Conservation (phyloP, 371 early-diverging fungal species). For the Apophysomyces elegans region DNA sequence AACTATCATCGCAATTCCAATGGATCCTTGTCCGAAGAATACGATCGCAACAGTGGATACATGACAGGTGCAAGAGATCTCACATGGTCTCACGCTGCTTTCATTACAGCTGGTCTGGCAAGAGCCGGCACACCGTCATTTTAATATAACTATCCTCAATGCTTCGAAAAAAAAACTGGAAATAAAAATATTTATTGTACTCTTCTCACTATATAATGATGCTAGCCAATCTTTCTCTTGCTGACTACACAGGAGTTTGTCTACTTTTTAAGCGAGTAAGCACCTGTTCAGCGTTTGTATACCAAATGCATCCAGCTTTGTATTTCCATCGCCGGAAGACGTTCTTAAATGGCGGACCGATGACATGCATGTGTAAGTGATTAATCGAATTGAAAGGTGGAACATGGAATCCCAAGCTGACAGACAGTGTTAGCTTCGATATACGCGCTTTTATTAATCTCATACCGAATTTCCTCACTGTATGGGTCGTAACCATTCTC, state of each 20-base stretch:
- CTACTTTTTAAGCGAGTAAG: slow-evolving; percentile 18
- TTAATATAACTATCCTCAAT: slow-evolving; percentile 12
- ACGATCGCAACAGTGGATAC: slow-evolving; percentile 57
- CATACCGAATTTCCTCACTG: slow-evolving; percentile 28
- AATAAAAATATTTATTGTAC: slow-evolving; percentile 1
- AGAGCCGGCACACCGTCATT: slow-evolving; percentile 19
- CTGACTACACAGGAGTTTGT: slow-evolving; percentile 2
- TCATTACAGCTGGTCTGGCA: slow-evolving; percentile 52
- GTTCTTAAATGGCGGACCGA: slow-evolving; percentile 57
- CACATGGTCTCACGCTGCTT: slow-evolving; percentile 79
- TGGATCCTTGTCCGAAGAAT: slow-evolving; percentile 72
- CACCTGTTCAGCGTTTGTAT: slow-evolving; percentile 25
- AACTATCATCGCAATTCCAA: slow-evolving; percentile 55
- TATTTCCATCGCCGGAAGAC: slow-evolving; percentile 31
- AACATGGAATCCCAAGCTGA: slow-evolving; percentile 67
- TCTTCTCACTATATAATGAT: too few species aligned
- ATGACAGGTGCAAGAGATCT: slow-evolving; percentile 71
- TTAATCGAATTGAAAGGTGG: slow-evolving; percentile 67
- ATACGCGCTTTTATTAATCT: slow-evolving; percentile 3
- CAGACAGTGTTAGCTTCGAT: not conserved
- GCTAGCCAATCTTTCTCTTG: not conserved
- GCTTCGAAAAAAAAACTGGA: not conserved
- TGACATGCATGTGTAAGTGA: slow-evolving; percentile 67
- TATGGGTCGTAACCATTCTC: slow-evolving; percentile 43
- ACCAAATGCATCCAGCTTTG: slow-evolving; percentile 34